Base-by-base conservation (phyloP, 257 asterid species). In the Solanum paucissectum region DNA sequence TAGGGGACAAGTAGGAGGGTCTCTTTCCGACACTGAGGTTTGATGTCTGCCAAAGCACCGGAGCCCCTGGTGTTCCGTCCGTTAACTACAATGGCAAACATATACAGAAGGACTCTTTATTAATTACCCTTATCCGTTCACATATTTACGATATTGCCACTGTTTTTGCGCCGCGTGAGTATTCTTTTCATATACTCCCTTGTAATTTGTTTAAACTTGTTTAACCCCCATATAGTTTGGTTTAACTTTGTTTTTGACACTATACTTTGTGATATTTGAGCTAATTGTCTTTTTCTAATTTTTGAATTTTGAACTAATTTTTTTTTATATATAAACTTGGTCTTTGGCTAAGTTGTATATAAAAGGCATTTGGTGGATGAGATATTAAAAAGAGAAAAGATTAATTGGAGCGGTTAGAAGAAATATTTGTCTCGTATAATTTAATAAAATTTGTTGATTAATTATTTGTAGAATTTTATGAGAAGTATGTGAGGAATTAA, bases 11-110 rank as follows among this genome's bases (percentile, higher is more conserved):
- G 46, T 14, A 8, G 44, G 34, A 44, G 37, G 38, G 88, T 72
- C 87, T 72, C 71, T 86, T 88, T 77, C 89, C 90, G 89, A 91
- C 90, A 88, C 90, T 69, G 88, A 37, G 76, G 83, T 75, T 60
- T 88, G 87, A 64, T 66, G 86, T 69, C 87, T 89, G 44, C 92
- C 91, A 82, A 83, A 76, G 83, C 88, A 83, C 89, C 91, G 89
- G 93, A 88, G 93, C 91, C 93, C 93, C 94, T 93, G 88, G 81
- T 86, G 87, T 88, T 87, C 91, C 89, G n/a, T 89, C 91, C 69
- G 77, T 83, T 89, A 86, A 88, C 89, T 86, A 88, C 76, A 84
- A 73, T 58, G 87, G 75, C 89, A 73, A 55, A 86, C 88, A 83
- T 85, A 88, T 89, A 87, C 86, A 32, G 32, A 27, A 6, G 12